Evolutionary conservation across 164 flowering plant genomes (phyloP).

Genomic region (Stephania cephalantha): DNA sequence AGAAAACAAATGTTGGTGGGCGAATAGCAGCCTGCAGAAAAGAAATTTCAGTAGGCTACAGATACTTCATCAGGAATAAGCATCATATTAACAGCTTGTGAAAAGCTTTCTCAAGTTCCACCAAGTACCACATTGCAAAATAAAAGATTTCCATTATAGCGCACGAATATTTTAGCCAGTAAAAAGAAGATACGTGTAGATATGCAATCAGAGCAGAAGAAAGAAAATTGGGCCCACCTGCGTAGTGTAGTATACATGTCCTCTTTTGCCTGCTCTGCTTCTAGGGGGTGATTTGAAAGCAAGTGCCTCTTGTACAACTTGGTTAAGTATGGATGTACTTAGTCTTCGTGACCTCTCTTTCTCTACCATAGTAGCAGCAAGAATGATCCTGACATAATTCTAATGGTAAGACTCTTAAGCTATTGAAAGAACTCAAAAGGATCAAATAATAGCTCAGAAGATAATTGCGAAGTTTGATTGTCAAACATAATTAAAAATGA

Average conservation of each 20-base stretch:
- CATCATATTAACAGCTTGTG: neutral
- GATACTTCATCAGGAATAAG: neutral
- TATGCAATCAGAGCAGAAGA: neutral
- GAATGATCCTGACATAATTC: constrained; percentile 51
- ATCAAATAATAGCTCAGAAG: too few species aligned
- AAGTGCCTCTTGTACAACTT: constrained; percentile 81
- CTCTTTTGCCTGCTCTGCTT: constrained; percentile 88
- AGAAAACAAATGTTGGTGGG: constrained; percentile 98
- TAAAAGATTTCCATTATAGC: neutral
- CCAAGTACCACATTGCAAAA: neutral
- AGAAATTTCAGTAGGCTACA: neutral
- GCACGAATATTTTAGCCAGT: neutral
- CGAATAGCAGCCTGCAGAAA: constrained; percentile 87
- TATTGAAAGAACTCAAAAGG: neutral
- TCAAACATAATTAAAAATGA: too few species aligned
- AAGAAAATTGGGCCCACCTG: constrained; percentile 47
- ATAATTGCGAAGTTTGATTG: too few species aligned
- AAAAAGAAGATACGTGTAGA: neutral
- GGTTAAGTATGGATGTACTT: constrained; percentile 77
- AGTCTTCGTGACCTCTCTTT: constrained; percentile 94
- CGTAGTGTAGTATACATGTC: constrained; percentile 86
- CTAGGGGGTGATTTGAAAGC: constrained; percentile 94
- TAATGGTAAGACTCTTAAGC: neutral
- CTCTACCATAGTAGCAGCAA: constrained; percentile 72
- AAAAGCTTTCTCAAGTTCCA: neutral